Conservation (phyloP, 2,329 filamentous ascomycete genomes). For the Neoascochyta sp. region DNA sequence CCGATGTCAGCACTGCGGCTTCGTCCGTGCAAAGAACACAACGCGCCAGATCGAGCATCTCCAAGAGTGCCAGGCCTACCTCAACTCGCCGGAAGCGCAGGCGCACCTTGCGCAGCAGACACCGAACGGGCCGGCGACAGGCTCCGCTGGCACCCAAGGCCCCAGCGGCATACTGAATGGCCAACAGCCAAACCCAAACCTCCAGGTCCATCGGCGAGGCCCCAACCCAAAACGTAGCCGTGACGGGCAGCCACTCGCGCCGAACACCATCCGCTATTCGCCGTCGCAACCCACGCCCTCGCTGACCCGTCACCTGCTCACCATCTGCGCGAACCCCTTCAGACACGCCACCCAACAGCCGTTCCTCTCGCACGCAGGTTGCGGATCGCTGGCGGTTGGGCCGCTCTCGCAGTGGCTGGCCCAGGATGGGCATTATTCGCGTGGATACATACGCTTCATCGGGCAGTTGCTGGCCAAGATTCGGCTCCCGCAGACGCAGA, state of each 20-base stretch:
- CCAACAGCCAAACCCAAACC: slow-evolving; percentile 48
- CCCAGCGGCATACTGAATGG: slow-evolving; percentile 43
- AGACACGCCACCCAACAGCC: slow-evolving; percentile 59
- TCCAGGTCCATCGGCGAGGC: slow-evolving; percentile 45
- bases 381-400: slow-evolving; percentile 56
- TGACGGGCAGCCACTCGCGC: slow-evolving; percentile 37
- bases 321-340: slow-evolving; percentile 47
- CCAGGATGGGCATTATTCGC: slow-evolving; percentile 68
- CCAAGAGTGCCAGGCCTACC: slow-evolving; percentile 44
- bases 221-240: slow-evolving; percentile 40
- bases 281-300: slow-evolving; percentile 39
- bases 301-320: slow-evolving; percentile 57
- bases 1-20: slow-evolving; percentile 49
- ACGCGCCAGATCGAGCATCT: slow-evolving; percentile 52
- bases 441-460: slow-evolving; percentile 65
- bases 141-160: slow-evolving; percentile 10
- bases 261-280: slow-evolving; percentile 15
- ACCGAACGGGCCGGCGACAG: no score
- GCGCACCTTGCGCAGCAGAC: slow-evolving; percentile 25
- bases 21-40: slow-evolving; percentile 50
- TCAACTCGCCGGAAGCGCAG: slow-evolving; percentile 44
- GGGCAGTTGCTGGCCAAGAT: slow-evolving; percentile 62
- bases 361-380: slow-evolving; percentile 63
- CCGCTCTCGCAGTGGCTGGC: slow-evolving; percentile 64
- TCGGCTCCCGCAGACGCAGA: slow-evolving; percentile 49